phyloP scores from a whole-genome alignment of 2,329 filamentous ascomycete genomes.

The Alternaria burnsii region DNA sequence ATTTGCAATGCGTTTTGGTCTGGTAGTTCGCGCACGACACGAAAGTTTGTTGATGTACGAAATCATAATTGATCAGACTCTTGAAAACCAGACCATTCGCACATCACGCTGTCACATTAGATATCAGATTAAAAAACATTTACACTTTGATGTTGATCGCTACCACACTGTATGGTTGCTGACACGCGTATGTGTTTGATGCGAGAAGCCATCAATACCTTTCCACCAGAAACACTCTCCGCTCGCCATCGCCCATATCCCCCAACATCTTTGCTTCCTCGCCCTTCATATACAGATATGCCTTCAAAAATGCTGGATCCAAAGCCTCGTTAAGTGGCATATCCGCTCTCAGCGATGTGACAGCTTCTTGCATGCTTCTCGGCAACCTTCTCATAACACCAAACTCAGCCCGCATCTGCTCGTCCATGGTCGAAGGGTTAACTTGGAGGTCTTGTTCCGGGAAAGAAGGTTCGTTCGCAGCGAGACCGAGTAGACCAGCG shows the following conservation, averaged over 20 bases:
- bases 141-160: background rate
- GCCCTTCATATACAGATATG: slow-evolving; percentile 68
- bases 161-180: background rate
- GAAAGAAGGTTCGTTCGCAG: slow-evolving; percentile 51
- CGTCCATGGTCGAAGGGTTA: slow-evolving; percentile 35
- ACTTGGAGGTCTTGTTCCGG: slow-evolving; percentile 65
- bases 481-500: slow-evolving; percentile 67
- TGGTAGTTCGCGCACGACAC: background rate
- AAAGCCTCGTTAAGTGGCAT: slow-evolving; percentile 57
- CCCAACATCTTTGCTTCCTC: slow-evolving; percentile 63
- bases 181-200: background rate
- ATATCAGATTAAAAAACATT: background rate
- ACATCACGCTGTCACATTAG: background rate
- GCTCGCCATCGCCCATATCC: slow-evolving; percentile 59
- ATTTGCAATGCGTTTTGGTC: background rate
- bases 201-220: slow-evolving; percentile 61
- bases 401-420: slow-evolving; percentile 57
- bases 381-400: slow-evolving; percentile 67
- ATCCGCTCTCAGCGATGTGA: slow-evolving; percentile 62
- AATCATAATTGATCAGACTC: background rate
- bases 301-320: slow-evolving; percentile 60
- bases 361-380: slow-evolving; percentile 61
- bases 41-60: background rate
- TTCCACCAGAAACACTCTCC: slow-evolving; percentile 69
- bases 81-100: background rate